Percentiles rank a stretch among this genome's conserved stretches.
Conservation (phyloP, 441 rosid species). For the Isatis lusitanica region DNA sequence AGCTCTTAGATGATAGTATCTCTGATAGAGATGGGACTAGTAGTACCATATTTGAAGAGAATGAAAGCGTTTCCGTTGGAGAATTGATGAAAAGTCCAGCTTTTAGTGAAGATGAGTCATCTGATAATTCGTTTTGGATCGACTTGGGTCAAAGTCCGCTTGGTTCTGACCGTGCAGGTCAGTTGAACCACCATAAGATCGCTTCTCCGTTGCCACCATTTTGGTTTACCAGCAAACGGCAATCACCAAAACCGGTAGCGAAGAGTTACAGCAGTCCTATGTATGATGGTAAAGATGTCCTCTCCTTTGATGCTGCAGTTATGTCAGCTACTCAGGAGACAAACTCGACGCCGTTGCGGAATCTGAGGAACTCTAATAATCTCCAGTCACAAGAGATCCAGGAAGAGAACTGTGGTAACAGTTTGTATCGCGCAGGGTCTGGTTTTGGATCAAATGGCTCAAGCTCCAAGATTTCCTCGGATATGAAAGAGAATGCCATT, state of each 20-base stretch:
- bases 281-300: slow-evolving; percentile 68
- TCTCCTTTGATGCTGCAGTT: slow-evolving; percentile 96
- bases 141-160: slow-evolving; percentile 96
- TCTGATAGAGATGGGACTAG: slow-evolving; percentile 88
- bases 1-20: slow-evolving; percentile 68
- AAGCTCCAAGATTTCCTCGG: slow-evolving; percentile 46
- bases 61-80: slow-evolving; percentile 84
- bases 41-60: slow-evolving; percentile 84
- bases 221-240: slow-evolving; percentile 68
- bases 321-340: slow-evolving; percentile 79
- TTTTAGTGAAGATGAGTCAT: slow-evolving; percentile 95
- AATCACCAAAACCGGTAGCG: slow-evolving; percentile 51
- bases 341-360: slow-evolving; percentile 53
- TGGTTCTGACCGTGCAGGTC: slow-evolving; percentile 58
- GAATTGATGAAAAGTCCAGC: slow-evolving; percentile 96
- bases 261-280: slow-evolving; percentile 73
- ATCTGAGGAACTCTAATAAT: slow-evolving; percentile 38
- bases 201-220: slow-evolving; percentile 78
- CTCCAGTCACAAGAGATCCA: slow-evolving; percentile 59
- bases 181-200: slow-evolving; percentile 49
- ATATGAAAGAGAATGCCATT: slow-evolving; percentile 82
- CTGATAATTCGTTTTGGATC: slow-evolving; percentile 88
- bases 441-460: slow-evolving; percentile 42
- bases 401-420: slow-evolving; percentile 54
- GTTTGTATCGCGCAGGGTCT: slow-evolving; percentile 24